Percentiles rank a stretch among this genome's conserved stretches.
phyloP scores from a whole-genome alignment of 164 flowering plant species.

The Nymphaea thermarum region DNA sequence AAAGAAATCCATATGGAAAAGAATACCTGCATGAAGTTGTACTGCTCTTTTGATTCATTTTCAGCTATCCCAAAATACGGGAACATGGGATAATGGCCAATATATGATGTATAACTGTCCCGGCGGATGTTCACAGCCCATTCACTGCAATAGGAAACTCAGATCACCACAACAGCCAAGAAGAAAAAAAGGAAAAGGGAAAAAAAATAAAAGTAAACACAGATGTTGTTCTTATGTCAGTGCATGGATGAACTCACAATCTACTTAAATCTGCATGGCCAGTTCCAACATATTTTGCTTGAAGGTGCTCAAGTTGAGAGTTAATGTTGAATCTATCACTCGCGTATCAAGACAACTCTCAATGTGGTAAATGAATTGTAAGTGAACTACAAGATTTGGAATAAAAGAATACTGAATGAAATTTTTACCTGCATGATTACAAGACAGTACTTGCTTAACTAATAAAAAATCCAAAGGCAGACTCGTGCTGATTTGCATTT shows the following conservation, averaged over 20 bases:
- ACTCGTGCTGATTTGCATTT: no score
- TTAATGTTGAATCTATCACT: conserved; percentile 97
- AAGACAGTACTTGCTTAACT: no score
- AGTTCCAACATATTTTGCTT: conserved; percentile 96
- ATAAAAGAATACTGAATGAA: no score
- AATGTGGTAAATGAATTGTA: no score
- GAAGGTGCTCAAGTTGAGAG: conserved; percentile 97
- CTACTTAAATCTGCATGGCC: conserved; percentile 92
- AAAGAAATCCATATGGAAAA: no score
- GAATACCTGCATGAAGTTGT: conserved; percentile 94
- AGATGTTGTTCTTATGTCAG: no score
- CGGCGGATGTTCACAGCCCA: conserved; percentile 99
- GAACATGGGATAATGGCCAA: conserved; percentile 81
- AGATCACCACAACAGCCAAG: no score
- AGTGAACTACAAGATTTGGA: no score
- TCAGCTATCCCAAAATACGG: conserved; percentile 88
- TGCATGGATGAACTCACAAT: conserved; percentile 39
- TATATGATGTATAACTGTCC: conserved; percentile 88
- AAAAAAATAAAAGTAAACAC: no score
- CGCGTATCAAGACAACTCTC: conserved; percentile 34
- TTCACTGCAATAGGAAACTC: conserved; percentile 37
- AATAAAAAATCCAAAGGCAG: no score
- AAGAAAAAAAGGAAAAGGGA: no score
- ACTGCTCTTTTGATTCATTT: conserved; percentile 92
- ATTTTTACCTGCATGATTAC: no score